Base-by-base conservation (phyloP, 1,284 basidiomycete species). In the Schizopora paradoxa region DNA sequence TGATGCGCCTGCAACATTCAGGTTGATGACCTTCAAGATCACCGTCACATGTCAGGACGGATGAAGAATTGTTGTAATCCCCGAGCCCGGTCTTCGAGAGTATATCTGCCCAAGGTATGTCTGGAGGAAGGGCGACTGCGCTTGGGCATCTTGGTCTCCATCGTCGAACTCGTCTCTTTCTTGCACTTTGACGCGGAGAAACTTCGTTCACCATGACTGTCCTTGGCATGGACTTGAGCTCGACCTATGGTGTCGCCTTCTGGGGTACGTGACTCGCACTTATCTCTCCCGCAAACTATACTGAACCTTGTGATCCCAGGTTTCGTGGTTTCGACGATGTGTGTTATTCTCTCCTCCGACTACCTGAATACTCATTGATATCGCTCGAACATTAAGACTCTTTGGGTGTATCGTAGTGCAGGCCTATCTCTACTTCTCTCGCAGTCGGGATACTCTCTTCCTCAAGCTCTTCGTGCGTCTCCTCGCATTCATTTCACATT, bases 381-480 rank as follows among this genome's bases (percentile, higher is more conserved):
- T 7, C 34, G 18, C n/a, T 11, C 13, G 23, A 13, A n/a, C n/a
- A n/a, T n/a, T n/a, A n/a, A 47, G 46, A 10, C 39, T 47, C 16
- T 41, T 47, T n/a, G 46, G 46, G 32, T 36, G 34, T n/a, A 42
- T 41, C 5, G 39, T 47, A 6, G 40, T 47, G 21, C 46, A 47
- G 26, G 46, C 40, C 3, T 47, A 47, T 29, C 38, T 47, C 14
- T 47, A 40, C 33, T 47, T 47, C 27, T 42, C 22, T 27, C 18
- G 18, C 18, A n/a, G n/a, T n/a, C 39, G 33, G 19, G 40, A 42
- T 36, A 22, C 32, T 6, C 38, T 32, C 33, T 34, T 25, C 25
- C n/a, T 47, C 14, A 47, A 40, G 22, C 8, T 19, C 3, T 41
- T 42, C 31, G 46, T 47, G 33, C 22, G 46, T 26, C n/a, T n/a